Percentiles rank a stretch among this genome's conserved stretches.
Evolutionary conservation across 441 rosid genomes (phyloP).

Genomic region (Arabidopsis lyrata): DNA sequence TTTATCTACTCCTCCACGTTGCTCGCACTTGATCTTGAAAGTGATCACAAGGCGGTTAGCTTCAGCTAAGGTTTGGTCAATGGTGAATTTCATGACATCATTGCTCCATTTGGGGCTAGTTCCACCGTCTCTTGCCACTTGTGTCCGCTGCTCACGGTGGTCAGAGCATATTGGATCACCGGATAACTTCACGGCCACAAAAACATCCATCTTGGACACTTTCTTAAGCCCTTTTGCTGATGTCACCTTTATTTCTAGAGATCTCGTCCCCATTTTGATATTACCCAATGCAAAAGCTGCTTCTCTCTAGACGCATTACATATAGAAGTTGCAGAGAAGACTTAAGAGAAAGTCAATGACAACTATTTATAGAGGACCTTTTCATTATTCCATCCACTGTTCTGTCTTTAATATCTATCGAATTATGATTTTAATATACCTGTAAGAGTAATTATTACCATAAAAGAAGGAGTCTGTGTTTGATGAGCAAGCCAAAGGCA

Average conservation of each 20-base stretch:
- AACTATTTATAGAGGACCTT: constrained; percentile 10
- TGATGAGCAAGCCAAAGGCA: constrained; percentile 24
- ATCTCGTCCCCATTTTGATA: constrained; percentile 27
- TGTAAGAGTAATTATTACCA: constrained; percentile 25
- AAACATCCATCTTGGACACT: constrained; percentile 67
- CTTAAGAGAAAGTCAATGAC: constrained; percentile 39
- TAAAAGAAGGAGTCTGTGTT: constrained; percentile 28
- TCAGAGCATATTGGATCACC: constrained; percentile 50
- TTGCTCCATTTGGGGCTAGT: constrained; percentile 64
- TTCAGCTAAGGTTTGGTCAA: constrained; percentile 54
- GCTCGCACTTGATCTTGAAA: constrained; percentile 66
- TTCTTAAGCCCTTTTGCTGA: constrained; percentile 62
- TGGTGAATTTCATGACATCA: constrained; percentile 54
- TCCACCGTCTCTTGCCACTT: constrained; percentile 54
- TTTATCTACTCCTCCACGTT: constrained; percentile 57
- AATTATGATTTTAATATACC: neutral
- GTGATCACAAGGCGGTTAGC: constrained; percentile 60
- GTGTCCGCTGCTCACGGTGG: constrained; percentile 54
- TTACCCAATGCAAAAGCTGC: constrained; percentile 12
- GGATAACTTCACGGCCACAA: constrained; percentile 54
- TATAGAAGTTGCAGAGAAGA: constrained; percentile 40
- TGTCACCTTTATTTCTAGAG: constrained; percentile 53
- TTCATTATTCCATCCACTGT: constrained; percentile 26
- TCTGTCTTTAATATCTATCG: neutral
- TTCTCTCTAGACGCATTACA: constrained; percentile 12